Evolutionary conservation across 2,329 filamentous ascomycete genomes (phyloP), one percentile per base, ranked within the genome.

Genomic region (Fusarium neocosmosporiellum): DNA sequence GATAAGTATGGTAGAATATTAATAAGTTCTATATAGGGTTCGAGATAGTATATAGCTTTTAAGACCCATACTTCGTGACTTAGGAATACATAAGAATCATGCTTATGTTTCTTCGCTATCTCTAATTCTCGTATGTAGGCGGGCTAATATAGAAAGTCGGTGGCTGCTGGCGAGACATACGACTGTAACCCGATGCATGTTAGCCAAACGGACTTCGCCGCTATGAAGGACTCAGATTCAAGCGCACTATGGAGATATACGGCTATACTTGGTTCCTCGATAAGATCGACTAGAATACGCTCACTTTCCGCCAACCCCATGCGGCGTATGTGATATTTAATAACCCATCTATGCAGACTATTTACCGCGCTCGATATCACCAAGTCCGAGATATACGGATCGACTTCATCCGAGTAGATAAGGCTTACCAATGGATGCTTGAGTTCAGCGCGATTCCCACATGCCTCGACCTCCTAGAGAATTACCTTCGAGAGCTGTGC

Each of bases 221-320:
- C 18, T 11, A 11, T 18, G 18, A 39, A 3, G 37, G 37, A 34
- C 60, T 57, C 13, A 20, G 60, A 13, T 63, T 63, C 7, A 43
- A 18, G 36, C 36, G 18, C 7, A 57, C 60, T 20, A 55, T 57
- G 48, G 60, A 57, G 20, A 46, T 7, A 2, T 63, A 63, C 16
- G 36, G 48, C 48, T 55, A 63, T 55, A 36, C 60, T n/a, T 63
- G 48, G 48, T 63, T 63, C 34, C 60, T 55, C 10, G 48, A 63
- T 11, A 63, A 63, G 48, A 36, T 63, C 27, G 60, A 63, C 48
- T 63, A 27, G 48, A n/a, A 10, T 39, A 39, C 18, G 18, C 36
- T 39, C 8, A 39, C 36, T 18, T 37, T 37, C 8, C 16, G 33
- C 20, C 22, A 48, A 7, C 43, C 43, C 43, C 22, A 63, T 31